phyloP scores from a whole-genome alignment of 2,329 filamentous ascomycete species.

The Pseudogymnoascus sp. region DNA sequence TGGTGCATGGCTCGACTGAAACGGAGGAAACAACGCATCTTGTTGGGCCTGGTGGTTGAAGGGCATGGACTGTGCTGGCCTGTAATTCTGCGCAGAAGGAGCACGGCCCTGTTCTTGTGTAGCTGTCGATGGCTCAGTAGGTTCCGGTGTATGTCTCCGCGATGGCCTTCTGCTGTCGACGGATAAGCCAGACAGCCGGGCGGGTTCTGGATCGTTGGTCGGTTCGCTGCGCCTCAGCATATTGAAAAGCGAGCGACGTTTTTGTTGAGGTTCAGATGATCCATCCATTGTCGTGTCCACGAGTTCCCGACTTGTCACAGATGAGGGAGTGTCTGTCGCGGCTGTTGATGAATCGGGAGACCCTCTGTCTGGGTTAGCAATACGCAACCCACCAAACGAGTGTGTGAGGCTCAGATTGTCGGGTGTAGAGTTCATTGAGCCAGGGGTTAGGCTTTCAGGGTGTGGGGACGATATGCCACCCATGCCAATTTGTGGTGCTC shows the following conservation, averaged over 20 bases:
- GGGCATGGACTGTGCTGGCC: conserved; percentile 32
- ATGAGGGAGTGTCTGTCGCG: conserved; percentile 19
- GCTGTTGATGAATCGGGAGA: conserved; percentile 16
- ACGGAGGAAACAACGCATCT: conserved; percentile 33
- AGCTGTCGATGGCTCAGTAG: conserved; percentile 23
- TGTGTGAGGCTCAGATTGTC: conserved; percentile 88
- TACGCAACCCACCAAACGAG: conserved; percentile 86
- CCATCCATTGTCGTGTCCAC: conserved; percentile 19
- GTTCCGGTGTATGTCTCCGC: conserved; percentile 14
- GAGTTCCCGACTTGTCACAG: conserved; percentile 22
- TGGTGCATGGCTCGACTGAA: conserved; percentile 36
- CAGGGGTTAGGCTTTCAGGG: not conserved
- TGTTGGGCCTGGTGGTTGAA: conserved; percentile 37
- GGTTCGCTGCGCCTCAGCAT: conserved; percentile 27
- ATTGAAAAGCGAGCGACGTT: conserved; percentile 29
- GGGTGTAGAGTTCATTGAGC: conserved; percentile 54
- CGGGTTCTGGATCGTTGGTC: conserved; percentile 16
- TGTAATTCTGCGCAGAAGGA: conserved; percentile 29
- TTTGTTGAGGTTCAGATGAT: conserved; percentile 23
- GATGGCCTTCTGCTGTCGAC: not conserved
- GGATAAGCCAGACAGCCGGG: conserved; percentile 8
- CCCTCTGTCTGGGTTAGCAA: conserved; percentile 84
- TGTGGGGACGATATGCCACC: not conserved
- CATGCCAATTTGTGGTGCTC: conserved; percentile 4
- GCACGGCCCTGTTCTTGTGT: conserved; percentile 23